Conservation (phyloP, 2,329 filamentous ascomycete species). For the Periconia sp. region DNA sequence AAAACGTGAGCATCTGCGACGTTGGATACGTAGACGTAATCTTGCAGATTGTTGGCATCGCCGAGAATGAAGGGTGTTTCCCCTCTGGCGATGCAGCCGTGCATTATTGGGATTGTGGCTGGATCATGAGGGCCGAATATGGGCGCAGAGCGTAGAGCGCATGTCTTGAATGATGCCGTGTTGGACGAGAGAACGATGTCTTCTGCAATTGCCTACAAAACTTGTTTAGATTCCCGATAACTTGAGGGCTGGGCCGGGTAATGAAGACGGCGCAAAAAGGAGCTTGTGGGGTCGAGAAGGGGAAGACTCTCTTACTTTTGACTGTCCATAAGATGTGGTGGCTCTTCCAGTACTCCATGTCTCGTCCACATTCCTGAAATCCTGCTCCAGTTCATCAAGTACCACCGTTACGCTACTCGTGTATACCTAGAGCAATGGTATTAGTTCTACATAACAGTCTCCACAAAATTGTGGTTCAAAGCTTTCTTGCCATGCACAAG, state of each 20-base stretch:
- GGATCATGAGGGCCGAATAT: constrained; percentile 92
- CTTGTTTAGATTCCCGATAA: too few species aligned
- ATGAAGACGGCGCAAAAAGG: too few species aligned
- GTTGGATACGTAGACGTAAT: constrained; percentile 74
- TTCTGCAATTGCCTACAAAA: constrained; percentile 74
- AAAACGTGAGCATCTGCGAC: constrained; percentile 82
- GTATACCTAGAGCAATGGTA: constrained; percentile 61
- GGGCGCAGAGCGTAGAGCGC: constrained; percentile 81
- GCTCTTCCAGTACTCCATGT: constrained; percentile 77
- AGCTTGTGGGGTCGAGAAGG: not conserved
- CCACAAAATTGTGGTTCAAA: constrained; percentile 75
- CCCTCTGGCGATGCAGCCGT: constrained; percentile 71
- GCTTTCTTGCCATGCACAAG: constrained; percentile 70
- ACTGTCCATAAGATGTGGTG: constrained; percentile 81
- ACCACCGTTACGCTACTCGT: constrained; percentile 89
- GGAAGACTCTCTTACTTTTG: constrained; percentile 66
- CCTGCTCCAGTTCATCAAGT: constrained; percentile 74
- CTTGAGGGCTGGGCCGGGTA: too few species aligned
- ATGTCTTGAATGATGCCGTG: constrained; percentile 71
- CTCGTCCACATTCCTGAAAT: constrained; percentile 87
- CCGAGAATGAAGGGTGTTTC: constrained; percentile 83
- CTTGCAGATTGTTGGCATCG: constrained; percentile 71
- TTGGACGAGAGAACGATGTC: constrained; percentile 79
- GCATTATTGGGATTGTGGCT: constrained; percentile 74
- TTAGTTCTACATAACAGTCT: not conserved